Conservation (phyloP, 192 early-diverging fungal species). For the Lobosporangium transversale region DNA sequence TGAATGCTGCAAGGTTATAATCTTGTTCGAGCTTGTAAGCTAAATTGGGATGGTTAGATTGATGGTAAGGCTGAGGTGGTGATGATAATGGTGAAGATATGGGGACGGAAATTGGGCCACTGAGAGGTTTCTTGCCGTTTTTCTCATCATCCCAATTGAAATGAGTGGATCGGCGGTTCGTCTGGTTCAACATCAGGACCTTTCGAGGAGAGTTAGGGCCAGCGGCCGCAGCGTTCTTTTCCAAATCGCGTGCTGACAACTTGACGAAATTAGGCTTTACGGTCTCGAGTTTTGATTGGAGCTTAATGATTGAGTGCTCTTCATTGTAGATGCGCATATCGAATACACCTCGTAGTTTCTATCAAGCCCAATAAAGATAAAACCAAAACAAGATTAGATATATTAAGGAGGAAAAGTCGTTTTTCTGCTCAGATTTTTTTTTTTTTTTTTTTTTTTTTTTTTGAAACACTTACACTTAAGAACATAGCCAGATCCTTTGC, state of each 20-base stretch:
- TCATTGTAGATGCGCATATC: conserved; percentile 60
- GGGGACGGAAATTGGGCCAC: background rate
- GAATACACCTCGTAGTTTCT: conserved; percentile 65
- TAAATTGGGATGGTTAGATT: conserved; percentile 3
- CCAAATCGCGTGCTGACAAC: conserved; percentile 37
- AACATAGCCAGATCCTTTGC: conserved; percentile 60
- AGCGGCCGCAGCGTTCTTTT: conserved; percentile 1
- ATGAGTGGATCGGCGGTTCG: conserved; percentile 16
- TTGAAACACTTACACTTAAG: conserved; percentile 54
- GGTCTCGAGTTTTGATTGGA: conserved; percentile 45
- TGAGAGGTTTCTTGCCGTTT: background rate
- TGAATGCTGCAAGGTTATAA: conserved; percentile 47
- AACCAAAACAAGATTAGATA: background rate
- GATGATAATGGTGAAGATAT: background rate
- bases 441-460: conserved; percentile 4
- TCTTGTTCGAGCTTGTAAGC: conserved; percentile 30
- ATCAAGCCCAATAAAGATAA: background rate
- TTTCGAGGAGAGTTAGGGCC: background rate
- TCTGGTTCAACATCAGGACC: conserved; percentile 44
- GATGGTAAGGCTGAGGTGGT: background rate
- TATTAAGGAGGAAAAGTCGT: background rate
- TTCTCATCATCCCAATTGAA: conserved; percentile 8
- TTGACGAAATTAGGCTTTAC: conserved; percentile 35
- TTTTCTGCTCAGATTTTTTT: no score
- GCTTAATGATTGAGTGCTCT: conserved; percentile 52